Evolutionary conservation across 768 basidiomycete species (phyloP).

Genomic region (Artomyces pyxidatus): DNA sequence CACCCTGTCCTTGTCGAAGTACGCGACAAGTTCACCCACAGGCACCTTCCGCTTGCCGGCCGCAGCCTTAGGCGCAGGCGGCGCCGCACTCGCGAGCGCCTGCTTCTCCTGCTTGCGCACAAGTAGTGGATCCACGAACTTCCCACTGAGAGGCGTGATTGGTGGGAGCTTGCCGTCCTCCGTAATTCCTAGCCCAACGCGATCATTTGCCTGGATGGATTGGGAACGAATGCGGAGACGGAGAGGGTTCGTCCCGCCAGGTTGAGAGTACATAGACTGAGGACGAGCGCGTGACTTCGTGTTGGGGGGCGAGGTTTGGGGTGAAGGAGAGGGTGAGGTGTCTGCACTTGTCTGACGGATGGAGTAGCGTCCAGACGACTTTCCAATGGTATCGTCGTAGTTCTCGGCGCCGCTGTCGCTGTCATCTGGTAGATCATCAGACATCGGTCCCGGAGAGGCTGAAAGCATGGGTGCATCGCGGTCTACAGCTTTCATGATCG

Average conservation of each 20-base stretch:
- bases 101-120: slow-evolving; percentile 55
- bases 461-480: slow-evolving; percentile 19
- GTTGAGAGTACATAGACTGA: slow-evolving; percentile 4
- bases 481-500: slow-evolving; percentile 37
- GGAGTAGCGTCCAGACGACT: slow-evolving; percentile 46
- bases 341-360: slow-evolving; percentile 28
- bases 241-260: neutral
- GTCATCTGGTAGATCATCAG: slow-evolving; percentile 13
- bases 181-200: slow-evolving; percentile 16
- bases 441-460: slow-evolving; percentile 15
- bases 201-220: slow-evolving; percentile 11
- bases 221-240: neutral
- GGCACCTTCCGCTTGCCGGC: slow-evolving; percentile 53
- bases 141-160: slow-evolving; percentile 28
- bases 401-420: slow-evolving; percentile 28
- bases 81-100: slow-evolving; percentile 30
- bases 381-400: slow-evolving; percentile 38
- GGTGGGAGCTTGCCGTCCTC: slow-evolving; percentile 12
- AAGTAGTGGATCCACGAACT: slow-evolving; percentile 74
- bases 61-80: slow-evolving; percentile 35
- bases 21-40: slow-evolving; percentile 75
- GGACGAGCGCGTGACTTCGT: slow-evolving; percentile 27
- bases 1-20: slow-evolving; percentile 46
- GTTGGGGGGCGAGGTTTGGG: slow-evolving; percentile 19
- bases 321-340: slow-evolving; percentile 9